Evolutionary conservation across 495 filamentous ascomycete species (phyloP).

Genomic region (Amorphotheca resinae): DNA sequence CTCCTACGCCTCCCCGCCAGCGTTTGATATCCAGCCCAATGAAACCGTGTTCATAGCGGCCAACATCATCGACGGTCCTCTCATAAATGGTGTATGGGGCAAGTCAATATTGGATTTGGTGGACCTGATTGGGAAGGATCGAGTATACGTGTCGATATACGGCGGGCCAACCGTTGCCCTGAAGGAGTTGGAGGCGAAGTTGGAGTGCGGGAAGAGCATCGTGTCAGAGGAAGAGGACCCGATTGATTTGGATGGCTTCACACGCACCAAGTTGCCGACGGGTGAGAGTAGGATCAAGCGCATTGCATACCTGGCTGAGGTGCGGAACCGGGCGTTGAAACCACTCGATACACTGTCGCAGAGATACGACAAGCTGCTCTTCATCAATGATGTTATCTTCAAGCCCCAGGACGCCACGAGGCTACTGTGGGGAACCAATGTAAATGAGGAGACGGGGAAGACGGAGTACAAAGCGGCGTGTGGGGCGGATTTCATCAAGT

Average conservation of each 20-base stretch:
- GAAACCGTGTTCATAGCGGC: constrained; percentile 68
- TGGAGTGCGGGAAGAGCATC: constrained; percentile 39
- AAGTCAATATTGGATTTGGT: constrained; percentile 47
- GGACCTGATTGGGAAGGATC: constrained; percentile 42
- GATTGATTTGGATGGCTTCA: constrained; percentile 37
- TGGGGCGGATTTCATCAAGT: constrained; percentile 62
- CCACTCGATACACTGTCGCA: constrained; percentile 38
- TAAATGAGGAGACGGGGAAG: constrained; percentile 36
- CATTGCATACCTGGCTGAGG: constrained; percentile 64
- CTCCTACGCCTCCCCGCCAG: constrained; percentile 7
- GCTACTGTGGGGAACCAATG: constrained; percentile 64
- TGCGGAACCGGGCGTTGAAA: constrained; percentile 59
- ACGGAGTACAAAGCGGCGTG: constrained; percentile 66
- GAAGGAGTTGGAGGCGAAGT: constrained; percentile 23
- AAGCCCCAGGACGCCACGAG: constrained; percentile 56
- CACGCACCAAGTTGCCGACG: constrained; percentile 44
- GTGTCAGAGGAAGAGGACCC: constrained; percentile 34
- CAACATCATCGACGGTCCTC: constrained; percentile 53
- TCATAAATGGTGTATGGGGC: constrained; percentile 58
- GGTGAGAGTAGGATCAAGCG: constrained; percentile 51
- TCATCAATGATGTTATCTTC: constrained; percentile 67
- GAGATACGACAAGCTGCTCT: constrained; percentile 56
- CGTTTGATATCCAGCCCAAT: constrained; percentile 25
- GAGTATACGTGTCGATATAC: constrained; percentile 50
- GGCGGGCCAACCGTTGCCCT: constrained; percentile 39